These are phyloP conservation scores for Aureobasidium namibiae DNA, from an alignment of 2,329 filamentous ascomycete genomes.

Conservation along the genomic window DNA sequence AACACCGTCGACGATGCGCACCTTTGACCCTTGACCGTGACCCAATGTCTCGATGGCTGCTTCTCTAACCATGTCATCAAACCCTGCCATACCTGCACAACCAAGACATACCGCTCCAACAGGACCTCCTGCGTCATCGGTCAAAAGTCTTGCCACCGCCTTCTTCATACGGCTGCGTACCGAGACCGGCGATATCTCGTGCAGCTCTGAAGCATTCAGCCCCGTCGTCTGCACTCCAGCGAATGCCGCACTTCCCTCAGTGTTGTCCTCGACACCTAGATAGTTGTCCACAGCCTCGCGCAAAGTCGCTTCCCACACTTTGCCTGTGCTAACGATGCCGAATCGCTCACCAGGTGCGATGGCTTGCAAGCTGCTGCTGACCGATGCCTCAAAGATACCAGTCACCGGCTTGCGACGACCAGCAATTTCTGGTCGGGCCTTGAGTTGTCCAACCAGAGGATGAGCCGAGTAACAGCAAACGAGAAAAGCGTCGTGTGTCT, in stretches of 20 bases:
- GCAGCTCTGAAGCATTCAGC: conserved; percentile 69
- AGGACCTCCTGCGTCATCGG: conserved; percentile 30
- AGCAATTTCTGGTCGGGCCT: conserved; percentile 32
- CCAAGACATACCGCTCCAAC: conserved; percentile 71
- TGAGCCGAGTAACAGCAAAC: conserved; percentile 87
- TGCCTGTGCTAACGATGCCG: conserved; percentile 83
- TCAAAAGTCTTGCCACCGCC: conserved; percentile 60
- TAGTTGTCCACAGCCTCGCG: conserved; percentile 55
- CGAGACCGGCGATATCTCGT: conserved; percentile 56
- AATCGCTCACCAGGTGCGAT: conserved; percentile 50
- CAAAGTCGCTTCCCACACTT: conserved; percentile 72
- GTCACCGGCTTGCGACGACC: conserved; percentile 49
- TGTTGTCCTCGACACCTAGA: conserved; percentile 43
- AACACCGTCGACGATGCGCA: conserved; percentile 74
- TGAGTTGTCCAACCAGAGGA: conserved; percentile 59
- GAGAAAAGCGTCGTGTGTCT: conserved; percentile 64
- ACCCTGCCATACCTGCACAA: conserved; percentile 83
- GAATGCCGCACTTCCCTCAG: conserved; percentile 42
- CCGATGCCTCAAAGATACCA: conserved; percentile 82
- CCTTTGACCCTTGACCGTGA: conserved; percentile 44
- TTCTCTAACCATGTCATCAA: conserved; percentile 66
- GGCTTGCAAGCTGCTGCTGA: conserved; percentile 54
- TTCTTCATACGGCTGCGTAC: conserved; percentile 58
- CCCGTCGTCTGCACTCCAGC: conserved; percentile 78
- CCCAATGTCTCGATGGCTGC: conserved; percentile 60